phyloP scores from a whole-genome alignment of 176 grass and related monocot genomes.

The Hordeum vulgare region MorexV3_pseudomolecules_assembly NC_058521.1:454367284-454367783 shows the following conservation, averaged over 20 bases:
- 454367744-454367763: conserved; percentile 21
- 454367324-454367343: no score
- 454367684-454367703: neutral
- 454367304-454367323: no score
- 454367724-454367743: neutral
- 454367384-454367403: no score
- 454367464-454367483: neutral
- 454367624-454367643: neutral
- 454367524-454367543: neutral
- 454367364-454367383: no score
- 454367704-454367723: neutral
- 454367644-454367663: neutral
- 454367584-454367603: neutral
- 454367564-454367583: conserved; percentile 14
- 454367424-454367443: no score
- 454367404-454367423: no score
- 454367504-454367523: neutral
- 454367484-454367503: neutral
- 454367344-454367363: no score
- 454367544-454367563: neutral
- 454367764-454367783: conserved; percentile 16
- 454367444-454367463: no score
- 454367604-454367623: conserved; percentile 20
- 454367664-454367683: conserved; percentile 12
- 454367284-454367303: no score